phyloP scores from a whole-genome alignment of 495 filamentous ascomycete genomes.

The Penicillium cataractarum region DNA sequence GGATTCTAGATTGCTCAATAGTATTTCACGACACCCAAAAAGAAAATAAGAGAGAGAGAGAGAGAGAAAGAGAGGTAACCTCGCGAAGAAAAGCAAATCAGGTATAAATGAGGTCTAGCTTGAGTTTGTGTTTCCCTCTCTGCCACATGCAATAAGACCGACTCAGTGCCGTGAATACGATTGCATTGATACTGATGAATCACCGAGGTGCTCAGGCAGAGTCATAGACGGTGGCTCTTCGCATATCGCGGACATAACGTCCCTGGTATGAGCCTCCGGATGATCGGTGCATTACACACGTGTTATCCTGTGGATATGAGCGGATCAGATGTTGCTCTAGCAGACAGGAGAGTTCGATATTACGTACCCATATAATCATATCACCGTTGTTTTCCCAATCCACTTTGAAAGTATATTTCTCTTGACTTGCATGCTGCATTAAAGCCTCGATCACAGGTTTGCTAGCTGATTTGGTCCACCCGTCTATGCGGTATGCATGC shows the following conservation, averaged over 20 bases:
- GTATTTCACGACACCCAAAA: background rate
- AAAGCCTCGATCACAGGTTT: constrained; percentile 29
- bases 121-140: background rate
- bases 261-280: constrained; percentile 51
- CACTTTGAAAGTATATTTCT: constrained; percentile 50
- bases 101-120: background rate
- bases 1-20: background rate
- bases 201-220: constrained; percentile 15
- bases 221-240: constrained; percentile 59
- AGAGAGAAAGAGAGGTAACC: too few relatives aligned
- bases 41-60: background rate
- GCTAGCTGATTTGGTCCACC: constrained; percentile 30
- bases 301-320: constrained; percentile 41
- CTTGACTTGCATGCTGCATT: constrained; percentile 48
- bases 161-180: background rate
- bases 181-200: background rate
- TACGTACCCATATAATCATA: constrained; percentile 55
- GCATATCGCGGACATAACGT: constrained; percentile 53
- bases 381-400: constrained; percentile 53
- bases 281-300: constrained; percentile 55
- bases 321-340: background rate
- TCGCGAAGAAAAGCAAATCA: background rate
- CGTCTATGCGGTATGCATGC: constrained; percentile 60
- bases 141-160: background rate
- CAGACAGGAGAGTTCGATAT: background rate